Percentiles rank a stretch among this genome's conserved stretches.
Conservation (phyloP, 768 basidiomycete genomes). For the Macrocybe gigantea region DNA sequence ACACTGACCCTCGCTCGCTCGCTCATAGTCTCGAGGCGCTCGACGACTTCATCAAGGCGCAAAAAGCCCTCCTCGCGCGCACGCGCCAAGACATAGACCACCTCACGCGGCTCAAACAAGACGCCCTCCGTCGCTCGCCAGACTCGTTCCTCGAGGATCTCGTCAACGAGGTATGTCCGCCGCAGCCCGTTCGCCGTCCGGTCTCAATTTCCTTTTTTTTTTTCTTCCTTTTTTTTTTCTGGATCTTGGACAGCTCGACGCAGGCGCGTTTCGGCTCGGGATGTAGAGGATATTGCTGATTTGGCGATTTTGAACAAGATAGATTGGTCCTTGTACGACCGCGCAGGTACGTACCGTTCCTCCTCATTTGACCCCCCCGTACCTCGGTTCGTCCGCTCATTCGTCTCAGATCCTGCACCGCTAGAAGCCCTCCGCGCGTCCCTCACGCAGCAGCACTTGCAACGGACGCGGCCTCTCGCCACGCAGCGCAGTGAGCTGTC, state of each 20-base stretch:
- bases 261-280: neutral
- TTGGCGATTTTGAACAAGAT: neutral
- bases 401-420: neutral
- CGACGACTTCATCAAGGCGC: constrained; percentile 56
- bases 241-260: neutral
- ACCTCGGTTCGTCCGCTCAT: neutral
- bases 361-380: neutral
- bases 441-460: neutral
- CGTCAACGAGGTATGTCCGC: constrained; percentile 9
- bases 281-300: neutral
- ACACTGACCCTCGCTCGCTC: constrained; percentile 1
- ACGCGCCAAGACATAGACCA: constrained; percentile 58
- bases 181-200: neutral
- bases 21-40: constrained; percentile 55
- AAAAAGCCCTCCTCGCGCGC: constrained; percentile 51
- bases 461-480: constrained; percentile 28
- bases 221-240: neutral
- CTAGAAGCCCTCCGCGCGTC: neutral
- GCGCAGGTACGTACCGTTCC: neutral
- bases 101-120: constrained; percentile 40
- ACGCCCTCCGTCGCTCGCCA: constrained; percentile 12
- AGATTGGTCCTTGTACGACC: neutral
- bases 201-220: neutral
- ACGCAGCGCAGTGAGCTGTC: constrained; percentile 42
- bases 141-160: constrained; percentile 14